A percentile compares a stretch with the other conserved stretches of the same genome.
These are phyloP conservation scores for Waltergamsia citrina DNA, from an alignment of 2,329 filamentous ascomycete species.

Conservation along the genomic window DNA sequence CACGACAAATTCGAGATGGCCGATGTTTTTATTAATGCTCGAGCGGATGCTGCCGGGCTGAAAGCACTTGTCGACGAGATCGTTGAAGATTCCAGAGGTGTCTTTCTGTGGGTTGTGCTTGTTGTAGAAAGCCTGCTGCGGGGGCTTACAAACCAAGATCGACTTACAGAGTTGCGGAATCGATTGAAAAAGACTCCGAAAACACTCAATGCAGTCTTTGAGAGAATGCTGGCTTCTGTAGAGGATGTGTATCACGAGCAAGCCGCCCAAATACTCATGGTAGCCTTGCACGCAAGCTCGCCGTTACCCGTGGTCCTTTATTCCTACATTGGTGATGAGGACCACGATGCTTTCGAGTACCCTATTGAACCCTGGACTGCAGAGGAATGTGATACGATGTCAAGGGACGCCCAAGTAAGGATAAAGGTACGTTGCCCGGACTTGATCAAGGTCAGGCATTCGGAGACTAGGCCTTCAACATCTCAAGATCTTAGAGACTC, in stretches of 20 bases:
- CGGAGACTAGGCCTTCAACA: neutral
- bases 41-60: neutral
- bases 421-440: constrained; percentile 4
- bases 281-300: constrained; percentile 1
- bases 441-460: constrained; percentile 4
- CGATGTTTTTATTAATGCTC: neutral
- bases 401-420: neutral
- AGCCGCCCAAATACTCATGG: constrained; percentile 3
- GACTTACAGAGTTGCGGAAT: neutral
- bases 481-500: too few relatives aligned
- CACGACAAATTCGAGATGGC: constrained; percentile 1
- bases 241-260: constrained; percentile 3
- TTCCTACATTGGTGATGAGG: constrained; percentile 2
- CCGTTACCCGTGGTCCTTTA: constrained; percentile 2
- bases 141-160: constrained; percentile 5
- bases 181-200: constrained; percentile 2
- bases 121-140: constrained; percentile 3
- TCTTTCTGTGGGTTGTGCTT: constrained; percentile 7
- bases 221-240: constrained; percentile 5
- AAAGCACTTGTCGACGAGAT: constrained; percentile 1
- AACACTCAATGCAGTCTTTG: constrained; percentile 4
- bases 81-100: constrained; percentile 3
- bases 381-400: neutral
- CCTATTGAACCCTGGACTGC: neutral
- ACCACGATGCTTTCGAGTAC: neutral